Base-by-base conservation (phyloP, 371 early-diverging fungal species). In the Lichtheimia hyalospora region DNA sequence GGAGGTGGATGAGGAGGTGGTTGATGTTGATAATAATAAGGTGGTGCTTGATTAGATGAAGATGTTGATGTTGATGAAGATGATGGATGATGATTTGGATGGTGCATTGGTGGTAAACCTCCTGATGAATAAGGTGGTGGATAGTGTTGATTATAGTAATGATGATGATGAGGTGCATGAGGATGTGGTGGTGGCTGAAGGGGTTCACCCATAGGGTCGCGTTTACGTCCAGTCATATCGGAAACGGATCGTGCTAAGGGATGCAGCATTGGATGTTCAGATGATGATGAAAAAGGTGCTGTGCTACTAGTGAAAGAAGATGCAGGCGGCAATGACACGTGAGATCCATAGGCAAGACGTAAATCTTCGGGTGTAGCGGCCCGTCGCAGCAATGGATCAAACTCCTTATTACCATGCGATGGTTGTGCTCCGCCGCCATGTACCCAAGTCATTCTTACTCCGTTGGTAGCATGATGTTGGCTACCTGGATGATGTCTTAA, bases 271-370 rank as follows among this genome's bases (percentile, higher is more conserved):
- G 44, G 15, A 24, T 13, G 12, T n/a, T 14, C 16, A 25, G 41
- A 54, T 25, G 54, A 54, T 40, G 41, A 54, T 25, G 54, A 54
- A 16, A 34, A 7, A 18, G 49, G 44, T 49, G 58, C 41, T 21
- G 66, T 52, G 12, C 58, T 27, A 64, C 63, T 34, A 56, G 46
- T 57, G 7, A 63, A 50, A 18, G 67, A 63, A 39, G 66, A 62
- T 16, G 67, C 34, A 34, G 34, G 34, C 34, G 34, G 34, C 10
- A 34, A 34, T 4, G 34, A 34, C 34, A 34, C 34, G 34, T 34
- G 34, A 34, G 34, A 4, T 4, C 34, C 34, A 34, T 34, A 34
- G 34, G 34, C 34, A 10, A 34, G 34, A 34, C 34, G 34, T 34
- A 34, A 34, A 34, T 34, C 34, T 34, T 34, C 34, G 34, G 34